Percentiles rank a stretch among this genome's conserved stretches.
Evolutionary conservation across 202 grass and related monocot species (phyloP).

Genomic region (Carex arenaria): DNA sequence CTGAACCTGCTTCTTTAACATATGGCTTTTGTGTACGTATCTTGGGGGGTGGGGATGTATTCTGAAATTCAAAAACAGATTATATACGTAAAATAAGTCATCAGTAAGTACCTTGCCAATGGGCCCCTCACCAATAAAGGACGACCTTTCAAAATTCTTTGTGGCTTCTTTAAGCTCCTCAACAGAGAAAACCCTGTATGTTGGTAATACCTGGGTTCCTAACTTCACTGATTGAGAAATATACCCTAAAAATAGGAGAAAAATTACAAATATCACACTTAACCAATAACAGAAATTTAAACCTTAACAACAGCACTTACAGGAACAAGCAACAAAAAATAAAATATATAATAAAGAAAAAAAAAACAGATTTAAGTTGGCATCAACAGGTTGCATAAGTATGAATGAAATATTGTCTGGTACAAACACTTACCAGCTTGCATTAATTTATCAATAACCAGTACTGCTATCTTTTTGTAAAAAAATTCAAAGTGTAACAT

Average conservation of each 20-base stretch:
- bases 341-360: neutral
- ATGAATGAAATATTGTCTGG: neutral
- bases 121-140: slow-evolving; percentile 86
- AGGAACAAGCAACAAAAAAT: neutral
- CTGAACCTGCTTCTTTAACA: neutral
- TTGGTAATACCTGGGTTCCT: slow-evolving; percentile 71
- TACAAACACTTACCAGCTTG: neutral
- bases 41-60: neutral
- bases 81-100: slow-evolving; percentile 12
- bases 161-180: slow-evolving; percentile 96
- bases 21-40: neutral
- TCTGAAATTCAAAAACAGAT: neutral
- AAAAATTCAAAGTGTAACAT: neutral
- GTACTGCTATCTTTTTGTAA: slow-evolving; percentile 1
- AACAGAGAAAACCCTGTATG: slow-evolving; percentile 61
- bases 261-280: neutral
- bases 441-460: neutral
- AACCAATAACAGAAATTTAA: neutral
- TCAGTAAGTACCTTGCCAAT: slow-evolving; percentile 72
- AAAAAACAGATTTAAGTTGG: neutral
- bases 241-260: slow-evolving; percentile 51
- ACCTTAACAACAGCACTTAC: neutral
- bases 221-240: slow-evolving; percentile 87
- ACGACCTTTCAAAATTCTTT: slow-evolving; percentile 59
- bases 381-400: neutral